Conservation (phyloP, 768 basidiomycete genomes). For the Suillus subluteus region DNA sequence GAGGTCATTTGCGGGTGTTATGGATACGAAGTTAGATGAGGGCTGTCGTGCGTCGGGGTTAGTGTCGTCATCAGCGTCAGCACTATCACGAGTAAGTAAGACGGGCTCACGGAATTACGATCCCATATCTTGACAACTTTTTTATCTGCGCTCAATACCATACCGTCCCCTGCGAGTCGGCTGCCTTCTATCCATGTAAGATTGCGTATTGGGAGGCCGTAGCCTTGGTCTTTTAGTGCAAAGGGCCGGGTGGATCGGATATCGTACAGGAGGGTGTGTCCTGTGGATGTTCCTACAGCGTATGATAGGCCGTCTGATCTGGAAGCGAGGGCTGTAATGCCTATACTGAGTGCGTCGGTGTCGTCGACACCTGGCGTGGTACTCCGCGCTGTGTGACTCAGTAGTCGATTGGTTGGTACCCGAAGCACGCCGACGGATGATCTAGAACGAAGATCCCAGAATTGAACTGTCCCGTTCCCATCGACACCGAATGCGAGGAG, state of each 20-base stretch:
- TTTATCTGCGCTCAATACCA: constrained; percentile 91
- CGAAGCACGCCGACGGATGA: constrained; percentile 69
- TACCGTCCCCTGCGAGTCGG: constrained; percentile 82
- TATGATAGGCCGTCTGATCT: constrained; percentile 89
- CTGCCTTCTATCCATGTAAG: constrained; percentile 89
- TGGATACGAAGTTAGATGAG: constrained; percentile 84
- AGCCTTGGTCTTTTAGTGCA: constrained; percentile 95
- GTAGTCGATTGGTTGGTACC: constrained; percentile 58
- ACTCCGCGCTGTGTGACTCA: constrained; percentile 41
- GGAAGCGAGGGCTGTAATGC: constrained; percentile 85
- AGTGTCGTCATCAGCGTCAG: constrained; percentile 20
- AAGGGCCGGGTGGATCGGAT: constrained; percentile 83
- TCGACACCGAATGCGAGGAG: constrained; percentile 89
- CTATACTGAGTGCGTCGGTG: constrained; percentile 43
- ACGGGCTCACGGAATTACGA: constrained; percentile 64
- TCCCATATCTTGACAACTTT: constrained; percentile 99
- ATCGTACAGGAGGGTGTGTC: constrained; percentile 94
- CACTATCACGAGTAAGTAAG: constrained; percentile 8
- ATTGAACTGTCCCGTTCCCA: constrained; percentile 84
- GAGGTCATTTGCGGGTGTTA: constrained; percentile 88
- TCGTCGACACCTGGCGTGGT: constrained; percentile 39
- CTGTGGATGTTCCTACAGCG: constrained; percentile 93
- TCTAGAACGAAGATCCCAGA: constrained; percentile 94
- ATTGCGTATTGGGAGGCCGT: constrained; percentile 85
- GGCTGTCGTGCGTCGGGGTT: constrained; percentile 51